phyloP scores from a whole-genome alignment of 352 stramenopile species.

The Globisporangium irregulare region DNA sequence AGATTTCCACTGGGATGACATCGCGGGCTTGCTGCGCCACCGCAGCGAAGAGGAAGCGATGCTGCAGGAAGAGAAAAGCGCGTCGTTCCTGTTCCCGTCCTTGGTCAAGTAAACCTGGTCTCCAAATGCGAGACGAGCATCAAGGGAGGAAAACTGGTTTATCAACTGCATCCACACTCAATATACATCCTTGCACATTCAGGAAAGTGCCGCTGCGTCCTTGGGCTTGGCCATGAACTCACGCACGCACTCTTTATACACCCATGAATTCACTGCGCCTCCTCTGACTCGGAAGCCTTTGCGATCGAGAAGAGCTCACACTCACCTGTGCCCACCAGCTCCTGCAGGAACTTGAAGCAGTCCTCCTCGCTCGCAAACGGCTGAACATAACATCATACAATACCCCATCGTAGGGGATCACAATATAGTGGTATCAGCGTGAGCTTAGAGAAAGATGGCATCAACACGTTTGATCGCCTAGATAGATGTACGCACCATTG shows the following conservation, averaged over 20 bases:
- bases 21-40: constrained; percentile 46
- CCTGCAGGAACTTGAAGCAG: constrained; percentile 57
- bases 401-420: background rate
- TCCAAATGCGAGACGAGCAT: too few species aligned
- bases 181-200: background rate
- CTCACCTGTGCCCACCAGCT: constrained; percentile 64
- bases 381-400: constrained; percentile 13
- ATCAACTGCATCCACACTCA: background rate
- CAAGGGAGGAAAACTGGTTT: background rate
- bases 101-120: constrained; percentile 12
- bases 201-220: too few species aligned
- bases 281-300: constrained; percentile 5
- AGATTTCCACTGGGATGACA: constrained; percentile 61
- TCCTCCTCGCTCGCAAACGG: constrained; percentile 44
- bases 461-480: too few species aligned
- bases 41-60: constrained; percentile 27
- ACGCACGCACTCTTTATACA: too few species aligned
- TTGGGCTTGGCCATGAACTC: too few species aligned
- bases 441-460: background rate
- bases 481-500: constrained; percentile 30
- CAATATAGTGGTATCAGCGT: too few species aligned
- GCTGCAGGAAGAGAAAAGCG: constrained; percentile 16
- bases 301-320: constrained; percentile 55
- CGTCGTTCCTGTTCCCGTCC: constrained; percentile 28
- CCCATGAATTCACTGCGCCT: background rate